phyloP scores from a whole-genome alignment of 768 basidiomycete genomes.

The Tylopilus plumbeoviolaceoides region DNA sequence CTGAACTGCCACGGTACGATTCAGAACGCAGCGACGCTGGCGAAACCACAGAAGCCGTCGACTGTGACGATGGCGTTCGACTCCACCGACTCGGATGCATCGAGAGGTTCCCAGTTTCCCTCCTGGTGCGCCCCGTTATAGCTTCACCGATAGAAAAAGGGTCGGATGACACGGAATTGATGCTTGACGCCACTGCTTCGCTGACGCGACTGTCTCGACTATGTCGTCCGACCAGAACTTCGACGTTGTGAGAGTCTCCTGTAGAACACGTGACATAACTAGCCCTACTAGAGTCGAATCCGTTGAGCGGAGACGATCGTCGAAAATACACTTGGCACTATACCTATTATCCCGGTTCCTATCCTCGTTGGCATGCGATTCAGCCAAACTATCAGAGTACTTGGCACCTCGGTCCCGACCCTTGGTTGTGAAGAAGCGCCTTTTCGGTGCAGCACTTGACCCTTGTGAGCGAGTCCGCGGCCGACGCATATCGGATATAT shows the following conservation, averaged over 20 bases:
- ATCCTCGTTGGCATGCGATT: neutral
- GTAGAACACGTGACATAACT: conserved; percentile 15
- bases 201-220: conserved; percentile 1
- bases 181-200: neutral
- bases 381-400: neutral
- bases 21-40: neutral
- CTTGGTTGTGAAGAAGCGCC: conserved; percentile 13
- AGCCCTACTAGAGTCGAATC: neutral
- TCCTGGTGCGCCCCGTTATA: neutral
- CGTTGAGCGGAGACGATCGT: neutral
- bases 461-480: conserved; percentile 9
- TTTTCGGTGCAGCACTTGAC: neutral
- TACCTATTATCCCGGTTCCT: conserved; percentile 6
- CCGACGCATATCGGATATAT: conserved; percentile 15
- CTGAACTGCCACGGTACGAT: neutral
- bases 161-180: neutral
- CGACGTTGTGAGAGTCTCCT: neutral
- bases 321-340: neutral
- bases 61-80: neutral
- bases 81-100: conserved; percentile 1
- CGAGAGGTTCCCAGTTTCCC: neutral
- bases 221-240: neutral
- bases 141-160: neutral
- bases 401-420: conserved; percentile 1
- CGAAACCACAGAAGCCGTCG: neutral